These are phyloP conservation scores for Phlyctochytrium planicorne DNA, from an alignment of 192 early-diverging fungal species.

Conservation along the genomic window DNA sequence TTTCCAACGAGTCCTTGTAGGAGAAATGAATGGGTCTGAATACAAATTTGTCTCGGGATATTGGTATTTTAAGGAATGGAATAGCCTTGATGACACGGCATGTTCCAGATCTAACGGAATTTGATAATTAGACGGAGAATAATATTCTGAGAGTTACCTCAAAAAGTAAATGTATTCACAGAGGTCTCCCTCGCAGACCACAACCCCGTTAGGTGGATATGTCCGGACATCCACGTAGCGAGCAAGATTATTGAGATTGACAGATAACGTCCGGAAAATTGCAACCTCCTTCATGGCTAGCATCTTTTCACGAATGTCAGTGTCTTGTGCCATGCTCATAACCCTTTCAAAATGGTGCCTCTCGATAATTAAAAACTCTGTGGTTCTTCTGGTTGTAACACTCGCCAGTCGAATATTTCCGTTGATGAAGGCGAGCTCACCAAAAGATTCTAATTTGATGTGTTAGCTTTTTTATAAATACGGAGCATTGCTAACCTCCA, in stretches of 20 bases:
- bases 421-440: conserved; percentile 34
- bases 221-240: conserved; percentile 20
- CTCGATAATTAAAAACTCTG: conserved; percentile 33
- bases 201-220: conserved; percentile 26
- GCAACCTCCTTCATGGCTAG: conserved; percentile 16
- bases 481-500: too few relatives aligned
- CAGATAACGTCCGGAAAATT: conserved; percentile 31
- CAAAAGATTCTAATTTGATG: conserved; percentile 33
- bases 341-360: conserved; percentile 24
- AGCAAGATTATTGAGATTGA: conserved; percentile 18
- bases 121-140: not conserved
- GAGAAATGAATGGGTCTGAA: conserved; percentile 15
- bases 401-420: conserved; percentile 11
- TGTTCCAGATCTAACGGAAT: conserved; percentile 30
- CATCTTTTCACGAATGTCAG: conserved; percentile 22
- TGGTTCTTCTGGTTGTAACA: conserved; percentile 26
- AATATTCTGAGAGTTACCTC: conserved; percentile 15
- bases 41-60: conserved; percentile 5
- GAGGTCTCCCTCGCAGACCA: conserved; percentile 27
- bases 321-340: conserved; percentile 24
- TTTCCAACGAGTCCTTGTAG: not conserved
- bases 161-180: conserved; percentile 34
- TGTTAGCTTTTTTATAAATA: conserved; percentile 7
- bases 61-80: conserved; percentile 26
- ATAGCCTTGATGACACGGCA: conserved; percentile 39